A percentile compares a stretch with the other conserved stretches of the same genome.
phyloP scores from a whole-genome alignment of 208 protist species.

The Trichomonas gallinae region DNA sequence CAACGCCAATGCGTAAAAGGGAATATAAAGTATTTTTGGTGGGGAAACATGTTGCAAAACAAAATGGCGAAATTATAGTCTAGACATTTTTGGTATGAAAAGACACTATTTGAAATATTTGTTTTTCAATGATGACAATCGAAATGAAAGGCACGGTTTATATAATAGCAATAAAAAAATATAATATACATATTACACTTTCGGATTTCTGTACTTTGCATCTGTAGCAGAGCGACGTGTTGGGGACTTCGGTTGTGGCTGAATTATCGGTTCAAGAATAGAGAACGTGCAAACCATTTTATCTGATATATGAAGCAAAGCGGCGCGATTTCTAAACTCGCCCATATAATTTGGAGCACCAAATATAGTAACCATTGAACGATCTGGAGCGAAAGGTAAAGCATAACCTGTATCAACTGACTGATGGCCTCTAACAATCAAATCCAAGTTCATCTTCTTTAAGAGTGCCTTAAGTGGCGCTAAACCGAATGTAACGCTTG shows the following conservation, averaged over 20 bases:
- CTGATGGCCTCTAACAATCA: conserved; percentile 92
- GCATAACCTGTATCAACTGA: conserved; percentile 67
- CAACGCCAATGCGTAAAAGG: too few species aligned
- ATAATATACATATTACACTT: background rate
- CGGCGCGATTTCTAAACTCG: conserved; percentile 97
- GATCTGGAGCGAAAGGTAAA: conserved; percentile 84
- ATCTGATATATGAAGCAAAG: conserved; percentile 61
- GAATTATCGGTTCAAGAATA: conserved; percentile 18
- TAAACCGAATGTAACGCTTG: conserved; percentile 90
- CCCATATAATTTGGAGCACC: conserved; percentile 98
- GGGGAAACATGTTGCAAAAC: too few species aligned
- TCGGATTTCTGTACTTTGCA: background rate
- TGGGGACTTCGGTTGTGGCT: background rate
- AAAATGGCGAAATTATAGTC: too few species aligned
- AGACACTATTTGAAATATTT: too few species aligned
- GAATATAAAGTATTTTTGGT: too few species aligned
- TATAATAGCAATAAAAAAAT: background rate
- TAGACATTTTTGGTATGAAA: too few species aligned
- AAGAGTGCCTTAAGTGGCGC: conserved; percentile 92
- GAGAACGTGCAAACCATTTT: conserved; percentile 51
- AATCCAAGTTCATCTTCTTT: conserved; percentile 79
- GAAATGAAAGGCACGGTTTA: background rate
- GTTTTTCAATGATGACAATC: too few species aligned
- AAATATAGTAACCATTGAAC: conserved; percentile 97
- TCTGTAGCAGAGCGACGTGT: background rate